Percentiles rank a stretch among this genome's conserved stretches.
Evolutionary conservation across 2,329 filamentous ascomycete species (phyloP).

Genomic region (Colletotrichum theobromicola): DNA sequence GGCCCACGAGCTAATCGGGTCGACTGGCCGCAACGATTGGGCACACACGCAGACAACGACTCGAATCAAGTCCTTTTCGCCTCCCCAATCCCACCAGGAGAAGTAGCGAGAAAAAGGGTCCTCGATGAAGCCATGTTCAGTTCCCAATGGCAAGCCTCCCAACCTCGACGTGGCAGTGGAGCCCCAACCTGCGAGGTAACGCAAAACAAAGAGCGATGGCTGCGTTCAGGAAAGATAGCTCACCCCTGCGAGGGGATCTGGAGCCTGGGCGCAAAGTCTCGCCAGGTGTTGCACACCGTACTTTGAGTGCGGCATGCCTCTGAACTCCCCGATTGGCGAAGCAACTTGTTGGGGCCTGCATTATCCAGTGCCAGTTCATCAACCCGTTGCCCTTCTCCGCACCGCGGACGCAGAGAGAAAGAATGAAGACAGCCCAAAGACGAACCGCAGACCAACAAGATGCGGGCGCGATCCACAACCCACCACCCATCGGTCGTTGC

Average conservation of each 20-base stretch:
- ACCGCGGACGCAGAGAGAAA: background rate
- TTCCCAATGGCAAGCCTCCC: background rate
- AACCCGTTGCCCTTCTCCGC: background rate
- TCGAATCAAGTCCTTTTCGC: background rate
- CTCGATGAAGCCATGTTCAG: background rate
- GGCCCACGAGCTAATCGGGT: constrained; percentile 21
- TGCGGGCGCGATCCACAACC: constrained; percentile 5
- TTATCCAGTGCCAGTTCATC: constrained; percentile 17
- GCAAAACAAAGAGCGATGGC: constrained; percentile 17
- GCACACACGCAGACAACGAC: constrained; percentile 14
- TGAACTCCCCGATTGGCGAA: constrained; percentile 22
- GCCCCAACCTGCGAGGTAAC: constrained; percentile 15
- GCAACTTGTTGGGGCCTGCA: constrained; percentile 17
- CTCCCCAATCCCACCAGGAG: background rate
- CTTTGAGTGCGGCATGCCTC: constrained; percentile 9
- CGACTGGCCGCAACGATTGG: background rate
- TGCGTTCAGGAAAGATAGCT: constrained; percentile 15
- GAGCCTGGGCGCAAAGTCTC: constrained; percentile 19
- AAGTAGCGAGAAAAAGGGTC: background rate
- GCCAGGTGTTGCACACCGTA: constrained; percentile 21
- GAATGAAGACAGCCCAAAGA: background rate
- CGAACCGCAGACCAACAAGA: background rate
- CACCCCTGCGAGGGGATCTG: constrained; percentile 13
- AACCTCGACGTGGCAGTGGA: constrained; percentile 20
- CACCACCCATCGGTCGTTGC: background rate